Evolutionary conservation across 148 eudicot genomes (phyloP).

Genomic region (Cornus controversa): DNA sequence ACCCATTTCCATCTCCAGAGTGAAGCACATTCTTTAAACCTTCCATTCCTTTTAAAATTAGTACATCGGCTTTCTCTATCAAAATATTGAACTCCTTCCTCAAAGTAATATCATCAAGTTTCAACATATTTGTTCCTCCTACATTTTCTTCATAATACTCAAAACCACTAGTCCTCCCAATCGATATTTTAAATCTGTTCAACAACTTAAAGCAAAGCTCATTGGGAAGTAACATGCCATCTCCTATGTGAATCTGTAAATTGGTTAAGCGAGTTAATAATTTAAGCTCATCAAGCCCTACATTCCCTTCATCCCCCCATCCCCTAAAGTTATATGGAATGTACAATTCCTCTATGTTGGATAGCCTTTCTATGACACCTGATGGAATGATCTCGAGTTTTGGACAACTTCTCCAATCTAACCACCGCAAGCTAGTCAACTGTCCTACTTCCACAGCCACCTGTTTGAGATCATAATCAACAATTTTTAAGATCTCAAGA

Average conservation of each 20-base stretch:
- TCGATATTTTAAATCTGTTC: not conserved
- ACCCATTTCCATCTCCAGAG: not conserved
- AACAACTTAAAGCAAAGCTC: not conserved
- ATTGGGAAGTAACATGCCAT: not conserved
- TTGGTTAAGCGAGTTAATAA: not conserved
- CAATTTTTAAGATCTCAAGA: not conserved
- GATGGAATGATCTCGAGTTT: not conserved
- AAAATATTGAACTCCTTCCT: not conserved
- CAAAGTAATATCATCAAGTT: not conserved
- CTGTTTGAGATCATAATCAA: not conserved
- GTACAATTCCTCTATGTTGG: not conserved
- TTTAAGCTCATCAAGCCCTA: not conserved
- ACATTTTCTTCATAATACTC: not conserved
- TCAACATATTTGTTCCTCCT: not conserved
- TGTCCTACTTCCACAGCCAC: slow-evolving; percentile 1
- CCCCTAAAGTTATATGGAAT: not conserved
- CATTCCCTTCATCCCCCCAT: slow-evolving; percentile 1
- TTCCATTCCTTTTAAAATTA: not conserved
- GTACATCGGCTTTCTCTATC: not conserved
- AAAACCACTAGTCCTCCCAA: not conserved
- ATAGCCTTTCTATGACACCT: not conserved
- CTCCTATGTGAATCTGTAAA: not conserved
- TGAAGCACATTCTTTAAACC: not conserved
- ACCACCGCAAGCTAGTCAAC: slow-evolving; percentile 1
- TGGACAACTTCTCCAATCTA: not conserved